These are phyloP conservation scores for Collariella sp. DNA, from an alignment of 495 filamentous ascomycete genomes.

Conservation along the genomic window DNA sequence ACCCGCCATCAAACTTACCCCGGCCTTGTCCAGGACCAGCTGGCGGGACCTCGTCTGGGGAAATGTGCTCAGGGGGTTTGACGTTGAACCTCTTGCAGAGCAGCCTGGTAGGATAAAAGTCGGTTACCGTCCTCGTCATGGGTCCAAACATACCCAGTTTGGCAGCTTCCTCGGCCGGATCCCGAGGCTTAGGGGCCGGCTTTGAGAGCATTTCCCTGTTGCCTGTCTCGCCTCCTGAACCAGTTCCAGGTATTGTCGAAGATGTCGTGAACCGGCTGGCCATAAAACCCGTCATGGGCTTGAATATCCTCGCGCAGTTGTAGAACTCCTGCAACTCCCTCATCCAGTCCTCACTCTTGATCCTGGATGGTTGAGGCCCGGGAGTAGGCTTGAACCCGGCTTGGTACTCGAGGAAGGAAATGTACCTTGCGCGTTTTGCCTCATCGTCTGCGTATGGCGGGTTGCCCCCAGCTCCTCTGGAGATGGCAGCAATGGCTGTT, in stretches of 20 bases:
- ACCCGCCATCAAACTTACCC: slow-evolving; percentile 30
- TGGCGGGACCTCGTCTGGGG: slow-evolving; percentile 45
- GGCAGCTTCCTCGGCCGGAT: slow-evolving; percentile 83
- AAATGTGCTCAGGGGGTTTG: slow-evolving; percentile 62
- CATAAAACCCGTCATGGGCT: slow-evolving; percentile 84
- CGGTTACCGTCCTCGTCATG: slow-evolving; percentile 63
- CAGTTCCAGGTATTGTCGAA: slow-evolving; percentile 25
- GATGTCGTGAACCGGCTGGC: slow-evolving; percentile 79
- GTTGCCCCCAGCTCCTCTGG: slow-evolving; percentile 61
- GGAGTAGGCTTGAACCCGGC: slow-evolving; percentile 55
- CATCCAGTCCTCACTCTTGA: slow-evolving; percentile 62
- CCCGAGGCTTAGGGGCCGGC: slow-evolving; percentile 55
- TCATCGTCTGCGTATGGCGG: slow-evolving; percentile 84
- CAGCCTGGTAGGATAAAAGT: slow-evolving; percentile 74
- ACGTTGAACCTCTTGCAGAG: slow-evolving; percentile 92
- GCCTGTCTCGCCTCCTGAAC: slow-evolving; percentile 15
- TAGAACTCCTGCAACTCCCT: slow-evolving; percentile 81
- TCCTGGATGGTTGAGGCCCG: slow-evolving; percentile 45
- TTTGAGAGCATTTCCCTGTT: slow-evolving; percentile 43
- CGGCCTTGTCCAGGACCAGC: slow-evolving; percentile 13
- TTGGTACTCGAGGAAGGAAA: slow-evolving; percentile 67
- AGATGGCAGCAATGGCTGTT: slow-evolving; percentile 64
- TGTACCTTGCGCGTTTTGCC: slow-evolving; percentile 67
- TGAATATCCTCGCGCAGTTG: slow-evolving; percentile 84
- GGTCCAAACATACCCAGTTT: slow-evolving; percentile 85